Base-by-base conservation (phyloP, 1,284 basidiomycete species). In the Neolentinus lepideus region DNA sequence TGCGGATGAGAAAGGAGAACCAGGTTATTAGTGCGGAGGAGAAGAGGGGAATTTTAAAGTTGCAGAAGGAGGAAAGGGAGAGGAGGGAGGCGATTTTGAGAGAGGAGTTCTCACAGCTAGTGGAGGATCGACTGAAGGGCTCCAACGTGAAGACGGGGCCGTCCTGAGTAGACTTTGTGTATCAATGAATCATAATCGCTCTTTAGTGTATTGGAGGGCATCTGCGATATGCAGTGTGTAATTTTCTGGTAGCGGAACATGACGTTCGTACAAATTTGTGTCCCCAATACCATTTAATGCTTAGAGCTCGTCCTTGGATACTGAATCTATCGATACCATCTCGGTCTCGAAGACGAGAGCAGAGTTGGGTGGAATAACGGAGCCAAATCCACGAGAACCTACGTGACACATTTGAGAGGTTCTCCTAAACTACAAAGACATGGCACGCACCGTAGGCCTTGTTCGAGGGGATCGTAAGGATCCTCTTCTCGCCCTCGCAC, bases 1-100 rank as follows among this genome's bases (percentile, higher is more conserved):
- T 99, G 36, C 88, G 97, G 59, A 90, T 98, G 83, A 78, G 96
- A 64, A 97, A 98, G 79, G 96, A 99, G 77, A 97, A 98, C 74
- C 96, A 99, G 74, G 94, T 99, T 58, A 96, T 98, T 68, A 93
- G 88, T 63, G 94, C 95, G 1, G 96, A 98, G 74, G 96, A 99
- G 77, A 97, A 98, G 77, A 76, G 94, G 46, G 91, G 92, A 24
- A 93, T 98, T 57, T 69, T 98, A 64, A 94, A 95, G 72, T 67
- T 96, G 71, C 93, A 97, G 73, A 90, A 81, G 67, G 95, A 98
- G 72, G 95, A 98, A 73, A 84, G 90, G 70, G 84, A 88, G 66
- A 84, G 94, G 71, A 84, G 93, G 69, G 96, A 99, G 70, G 72
- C 85, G 22, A 87, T 92, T 58, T 68, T 92, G 58, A 64, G 77